Base-by-base conservation (phyloP, 208 protist species). In the Trypanosoma melophagium region DNA sequence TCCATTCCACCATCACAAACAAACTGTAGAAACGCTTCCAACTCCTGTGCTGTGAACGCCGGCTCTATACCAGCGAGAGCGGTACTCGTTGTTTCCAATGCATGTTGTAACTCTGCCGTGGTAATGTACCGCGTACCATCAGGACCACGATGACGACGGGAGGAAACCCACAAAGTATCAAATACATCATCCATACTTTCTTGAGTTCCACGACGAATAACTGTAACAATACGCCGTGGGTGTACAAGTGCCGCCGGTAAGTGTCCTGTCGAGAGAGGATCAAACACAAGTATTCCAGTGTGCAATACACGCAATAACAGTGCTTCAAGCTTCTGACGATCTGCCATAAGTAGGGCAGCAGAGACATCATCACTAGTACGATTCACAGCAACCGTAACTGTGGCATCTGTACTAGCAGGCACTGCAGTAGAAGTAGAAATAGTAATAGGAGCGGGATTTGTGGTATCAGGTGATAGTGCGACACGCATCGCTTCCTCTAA, bases 1-100 rank as follows among this genome's bases (percentile, higher is more conserved):
- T 79, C 60, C 10, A 21, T 41, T 3, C 64, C 71, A 21, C 50
- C n/a, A 24, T 63, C 66, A 53, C 60, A 31, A 28, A 80, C 66
- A 56, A 67, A 66, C 7, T 64, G 60, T 12, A 84, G 14, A 60
- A 88, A 74, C 1, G 57, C 53, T 19, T 84, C 66, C 3, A 88
- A 14, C 54, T 81, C 79, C 19, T 76, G 50, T 21, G 38, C 16
- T 13, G 67, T 71, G 9, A 84, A 71, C 0, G 70, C 31, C 12
- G 52, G 53, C 51, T 83, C 76, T 47, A 44, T 50, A 22, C 21
- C 62, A 12, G 7, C 16, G 9, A 42, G n/a, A 7, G 31, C 10
- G 31, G 21, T 19, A 31, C 1, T 9, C 12, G 45, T 12, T 40
- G 42, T 50, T 24, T 57, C 31, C 21, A 66, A 12, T 0, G 66